These are phyloP conservation scores for Micractinium conductrix DNA, from an alignment of 139 green algal species.

Conservation along the genomic window DNA sequence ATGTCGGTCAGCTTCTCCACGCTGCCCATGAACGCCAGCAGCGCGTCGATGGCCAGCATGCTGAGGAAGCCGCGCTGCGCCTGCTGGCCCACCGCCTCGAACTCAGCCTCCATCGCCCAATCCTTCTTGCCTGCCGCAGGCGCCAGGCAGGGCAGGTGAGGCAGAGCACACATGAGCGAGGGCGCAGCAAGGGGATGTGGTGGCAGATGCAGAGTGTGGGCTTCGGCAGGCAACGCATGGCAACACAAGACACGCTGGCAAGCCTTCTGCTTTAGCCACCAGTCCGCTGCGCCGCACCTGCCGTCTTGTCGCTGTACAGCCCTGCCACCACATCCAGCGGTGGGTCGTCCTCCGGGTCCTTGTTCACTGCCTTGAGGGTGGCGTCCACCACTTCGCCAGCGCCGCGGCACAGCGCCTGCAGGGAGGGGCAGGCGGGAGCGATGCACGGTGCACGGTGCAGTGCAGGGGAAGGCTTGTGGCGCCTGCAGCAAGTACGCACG, in stretches of 20 bases:
- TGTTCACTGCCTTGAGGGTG: conserved; percentile 27
- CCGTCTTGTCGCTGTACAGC: conserved; percentile 20
- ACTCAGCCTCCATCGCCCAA: conserved; percentile 55
- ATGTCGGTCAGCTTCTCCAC: conserved; percentile 69
- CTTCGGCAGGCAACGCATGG: not conserved
- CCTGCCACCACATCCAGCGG: conserved; percentile 31
- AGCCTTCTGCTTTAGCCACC: not conserved
- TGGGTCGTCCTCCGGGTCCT: conserved; percentile 44
- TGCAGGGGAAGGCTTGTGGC: not conserved
- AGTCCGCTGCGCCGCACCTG: not conserved
- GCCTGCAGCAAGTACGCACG: too few species aligned
- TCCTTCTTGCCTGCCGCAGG: conserved; percentile 51
- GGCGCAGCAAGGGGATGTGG: not conserved
- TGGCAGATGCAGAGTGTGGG: not conserved
- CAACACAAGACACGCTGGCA: not conserved
- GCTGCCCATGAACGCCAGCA: conserved; percentile 62
- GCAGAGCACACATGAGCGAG: too few species aligned
- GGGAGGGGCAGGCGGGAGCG: too few species aligned
- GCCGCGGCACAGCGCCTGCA: conserved; percentile 38
- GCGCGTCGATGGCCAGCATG: conserved; percentile 67
- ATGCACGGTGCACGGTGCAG: too few species aligned
- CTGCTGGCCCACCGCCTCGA: conserved; percentile 28
- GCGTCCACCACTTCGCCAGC: conserved; percentile 47
- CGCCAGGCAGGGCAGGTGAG: not conserved
- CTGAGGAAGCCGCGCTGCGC: conserved; percentile 53